Conservation (phyloP, 768 basidiomycete genomes). For the Pilatotrama ljubarskyi region DNA sequence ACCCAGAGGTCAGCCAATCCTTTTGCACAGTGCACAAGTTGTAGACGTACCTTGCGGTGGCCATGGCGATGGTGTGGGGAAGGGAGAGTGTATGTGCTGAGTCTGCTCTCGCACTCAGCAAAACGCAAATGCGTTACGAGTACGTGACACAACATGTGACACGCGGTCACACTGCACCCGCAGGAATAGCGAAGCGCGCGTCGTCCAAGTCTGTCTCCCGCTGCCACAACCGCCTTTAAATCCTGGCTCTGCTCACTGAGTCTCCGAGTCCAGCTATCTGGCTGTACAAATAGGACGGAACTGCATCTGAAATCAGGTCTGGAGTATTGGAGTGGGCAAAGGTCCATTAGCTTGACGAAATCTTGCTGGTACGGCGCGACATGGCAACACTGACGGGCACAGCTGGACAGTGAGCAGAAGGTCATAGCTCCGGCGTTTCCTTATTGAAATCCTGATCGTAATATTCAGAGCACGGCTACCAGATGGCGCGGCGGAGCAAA, state of each 20-base stretch:
- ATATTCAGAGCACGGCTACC: neutral
- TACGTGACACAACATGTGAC: neutral
- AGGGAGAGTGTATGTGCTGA: constrained; percentile 1
- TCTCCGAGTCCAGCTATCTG: too few species aligned
- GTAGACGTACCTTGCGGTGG: constrained; percentile 12
- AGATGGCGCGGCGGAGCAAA: neutral
- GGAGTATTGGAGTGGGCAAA: too few species aligned
- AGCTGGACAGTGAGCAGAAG: constrained; percentile 20
- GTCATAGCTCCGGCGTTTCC: constrained; percentile 4
- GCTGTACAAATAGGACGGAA: too few species aligned
- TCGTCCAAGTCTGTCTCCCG: neutral
- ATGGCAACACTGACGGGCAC: constrained; percentile 2
- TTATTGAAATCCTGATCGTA: constrained; percentile 20
- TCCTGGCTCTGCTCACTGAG: too few species aligned
- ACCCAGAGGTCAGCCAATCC: neutral
- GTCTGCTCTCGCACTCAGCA: constrained; percentile 9
- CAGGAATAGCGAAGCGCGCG: neutral
- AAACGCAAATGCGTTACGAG: constrained; percentile 9
- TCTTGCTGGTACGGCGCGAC: neutral
- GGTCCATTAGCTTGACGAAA: too few species aligned
- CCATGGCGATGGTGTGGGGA: constrained; percentile 15
- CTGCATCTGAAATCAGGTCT: too few species aligned
- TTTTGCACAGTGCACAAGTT: too few species aligned
- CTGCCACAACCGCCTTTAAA: neutral
- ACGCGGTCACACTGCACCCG: neutral